These are phyloP conservation scores for Xylaria flabelliformis DNA, from an alignment of 495 filamentous ascomycete species.

Conservation along the genomic window DNA sequence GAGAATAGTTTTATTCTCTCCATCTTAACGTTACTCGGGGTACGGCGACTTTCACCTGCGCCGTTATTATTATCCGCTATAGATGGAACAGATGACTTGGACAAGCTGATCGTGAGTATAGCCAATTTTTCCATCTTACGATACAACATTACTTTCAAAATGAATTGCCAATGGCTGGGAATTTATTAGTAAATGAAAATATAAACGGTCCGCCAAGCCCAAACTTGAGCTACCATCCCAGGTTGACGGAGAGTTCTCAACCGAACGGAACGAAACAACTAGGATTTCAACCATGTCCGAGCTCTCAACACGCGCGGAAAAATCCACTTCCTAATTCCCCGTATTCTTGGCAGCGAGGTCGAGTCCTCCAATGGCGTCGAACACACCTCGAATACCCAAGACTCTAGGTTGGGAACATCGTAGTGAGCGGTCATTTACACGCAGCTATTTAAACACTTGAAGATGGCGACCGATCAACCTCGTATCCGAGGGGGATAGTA, in stretches of 20 bases:
- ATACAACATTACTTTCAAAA: not conserved
- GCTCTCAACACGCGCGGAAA: slow-evolving; percentile 8
- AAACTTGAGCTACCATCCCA: not conserved
- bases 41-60: not conserved
- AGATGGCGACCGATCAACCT: not conserved
- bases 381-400: not conserved
- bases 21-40: not conserved
- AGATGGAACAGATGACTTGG: not conserved
- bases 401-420: not conserved
- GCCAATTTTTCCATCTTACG: not conserved
- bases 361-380: slow-evolving; percentile 17
- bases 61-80: not conserved
- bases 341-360: not conserved
- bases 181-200: not conserved
- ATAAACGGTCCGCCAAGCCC: not conserved
- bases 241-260: not conserved
- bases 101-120: not conserved
- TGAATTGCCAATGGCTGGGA: not conserved
- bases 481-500: not conserved
- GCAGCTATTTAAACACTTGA: not conserved
- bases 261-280: not conserved
- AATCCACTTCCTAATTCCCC: not conserved
- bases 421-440: not conserved
- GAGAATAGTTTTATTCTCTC: not conserved
- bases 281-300: not conserved